Conservation (phyloP, 208 protist genomes). For the Wallacemonas collosoma region DNA sequence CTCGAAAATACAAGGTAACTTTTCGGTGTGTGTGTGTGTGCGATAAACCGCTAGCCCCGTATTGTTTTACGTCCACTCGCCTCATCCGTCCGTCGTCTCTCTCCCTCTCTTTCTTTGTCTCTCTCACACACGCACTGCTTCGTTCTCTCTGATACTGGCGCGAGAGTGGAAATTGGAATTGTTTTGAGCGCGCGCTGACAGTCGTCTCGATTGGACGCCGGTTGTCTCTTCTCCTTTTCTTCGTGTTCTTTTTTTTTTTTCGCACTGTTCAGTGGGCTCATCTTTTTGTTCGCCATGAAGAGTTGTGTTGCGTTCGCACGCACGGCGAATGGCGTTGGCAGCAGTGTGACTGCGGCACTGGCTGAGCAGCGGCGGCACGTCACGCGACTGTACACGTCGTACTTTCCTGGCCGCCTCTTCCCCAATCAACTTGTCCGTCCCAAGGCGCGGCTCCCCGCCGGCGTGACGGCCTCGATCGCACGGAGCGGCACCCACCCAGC, state of each 20-base stretch:
- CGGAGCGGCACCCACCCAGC: constrained; percentile 9
- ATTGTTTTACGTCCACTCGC: too few relatives aligned
- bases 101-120: too few relatives aligned
- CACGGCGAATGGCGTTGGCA: neutral
- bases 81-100: too few relatives aligned
- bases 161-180: too few relatives aligned
- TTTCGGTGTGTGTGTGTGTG: too few relatives aligned
- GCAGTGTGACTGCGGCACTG: constrained; percentile 24
- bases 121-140: too few relatives aligned
- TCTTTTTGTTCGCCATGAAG: constrained; percentile 8
- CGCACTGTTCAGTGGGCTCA: neutral
- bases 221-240: too few relatives aligned
- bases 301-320: neutral
- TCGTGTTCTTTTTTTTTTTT: constrained; percentile 10
- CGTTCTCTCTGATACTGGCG: too few relatives aligned
- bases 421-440: constrained; percentile 78
- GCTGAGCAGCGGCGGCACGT: constrained; percentile 49
- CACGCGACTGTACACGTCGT: constrained; percentile 89
- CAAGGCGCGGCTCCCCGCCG: constrained; percentile 51
- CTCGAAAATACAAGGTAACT: too few relatives aligned
- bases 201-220: too few relatives aligned
- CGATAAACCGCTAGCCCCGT: too few relatives aligned
- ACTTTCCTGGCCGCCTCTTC: constrained; percentile 72
- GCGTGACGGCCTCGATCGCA: constrained; percentile 27
- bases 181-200: too few relatives aligned